Conservation (phyloP, 78 protist genomes). For the Creolimax fragrantissima region DNA sequence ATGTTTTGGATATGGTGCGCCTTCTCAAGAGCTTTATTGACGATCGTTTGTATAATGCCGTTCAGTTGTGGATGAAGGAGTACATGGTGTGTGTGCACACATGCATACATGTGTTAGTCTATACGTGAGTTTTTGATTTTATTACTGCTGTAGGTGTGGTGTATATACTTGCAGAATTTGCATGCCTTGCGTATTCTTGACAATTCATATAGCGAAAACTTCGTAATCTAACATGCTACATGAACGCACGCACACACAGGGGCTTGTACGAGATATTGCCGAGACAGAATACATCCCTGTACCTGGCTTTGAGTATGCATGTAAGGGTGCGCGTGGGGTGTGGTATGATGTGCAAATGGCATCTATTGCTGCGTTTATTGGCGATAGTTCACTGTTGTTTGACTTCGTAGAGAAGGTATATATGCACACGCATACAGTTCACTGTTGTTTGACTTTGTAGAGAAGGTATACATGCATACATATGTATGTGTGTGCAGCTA, state of each 20-base stretch:
- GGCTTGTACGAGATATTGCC: background rate
- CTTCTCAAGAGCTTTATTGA: background rate
- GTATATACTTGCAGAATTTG: too few species aligned
- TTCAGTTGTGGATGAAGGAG: background rate
- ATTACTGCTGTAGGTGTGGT: too few species aligned
- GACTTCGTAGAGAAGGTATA: background rate
- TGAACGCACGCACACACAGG: background rate
- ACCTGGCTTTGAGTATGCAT: background rate
- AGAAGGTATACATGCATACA: background rate
- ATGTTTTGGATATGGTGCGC: slow-evolving; percentile 6
- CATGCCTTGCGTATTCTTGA: too few species aligned
- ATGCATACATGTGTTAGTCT: too few species aligned
- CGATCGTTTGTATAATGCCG: background rate
- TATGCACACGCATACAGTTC: background rate
- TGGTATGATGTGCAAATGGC: slow-evolving; percentile 25
- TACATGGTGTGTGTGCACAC: background rate
- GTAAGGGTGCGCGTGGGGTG: background rate
- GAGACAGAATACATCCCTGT: background rate
- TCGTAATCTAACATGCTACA: too few species aligned
- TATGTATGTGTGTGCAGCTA: background rate
- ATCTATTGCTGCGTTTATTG: slow-evolving; percentile 15
- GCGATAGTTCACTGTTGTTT: background rate
- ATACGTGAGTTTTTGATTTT: too few species aligned
- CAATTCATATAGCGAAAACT: too few species aligned
- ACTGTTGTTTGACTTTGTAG: background rate